Base-by-base conservation (phyloP, 257 asterid genomes). In the Rehmannia glutinosa region DNA sequence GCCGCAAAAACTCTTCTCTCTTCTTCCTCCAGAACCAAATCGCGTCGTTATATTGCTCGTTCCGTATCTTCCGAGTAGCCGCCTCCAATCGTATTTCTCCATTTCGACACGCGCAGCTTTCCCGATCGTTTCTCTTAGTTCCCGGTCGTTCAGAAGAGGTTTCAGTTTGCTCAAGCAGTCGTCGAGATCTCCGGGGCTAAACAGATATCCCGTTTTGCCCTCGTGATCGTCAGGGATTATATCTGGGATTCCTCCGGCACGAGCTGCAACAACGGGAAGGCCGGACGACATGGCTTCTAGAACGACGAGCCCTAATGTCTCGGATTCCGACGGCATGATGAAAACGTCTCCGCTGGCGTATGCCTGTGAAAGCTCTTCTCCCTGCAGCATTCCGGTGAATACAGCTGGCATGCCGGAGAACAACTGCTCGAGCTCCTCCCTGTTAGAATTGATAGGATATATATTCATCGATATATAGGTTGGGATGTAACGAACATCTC, bases 261-360 rank as follows among this genome's bases (percentile, higher is more conserved):
- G 98, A 39, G 96, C 98, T 20, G 97, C 98, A 15, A 94, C 87
- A 8, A 88, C 99, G 0, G 99, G 96, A 32, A 91, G 87, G 13
- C 98, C 98, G 0, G 99, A 94, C 7, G 99, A 87, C 99, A 91
- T 94, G 50, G 99, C 99, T 73, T 94, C 99, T 68, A 94, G 66
- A 5, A 94, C 99, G 0, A 94, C 99, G 0, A 94, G 91, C 2
- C 99, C 99, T 17, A 91, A 86, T 0, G 99, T 94, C 79, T 91
- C 99, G 0, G 99, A 94, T 67, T 94, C 99, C 7, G 99, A 94
- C 17, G 99, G 99, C 97, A 86, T 94, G 23, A 84, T 65, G 25
- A 94, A 94, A 49, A 91, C 84, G 30, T 94, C 99, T 12, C 99
- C 97, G 38, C 99, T 91, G 33, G 99, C 97, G 24, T 88, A 94